Percentiles rank a stretch among this genome's conserved stretches.
These are phyloP conservation scores for Aureobasidium leucospermi DNA, from an alignment of 2,329 filamentous ascomycete genomes.

Conservation along the genomic window DNA sequence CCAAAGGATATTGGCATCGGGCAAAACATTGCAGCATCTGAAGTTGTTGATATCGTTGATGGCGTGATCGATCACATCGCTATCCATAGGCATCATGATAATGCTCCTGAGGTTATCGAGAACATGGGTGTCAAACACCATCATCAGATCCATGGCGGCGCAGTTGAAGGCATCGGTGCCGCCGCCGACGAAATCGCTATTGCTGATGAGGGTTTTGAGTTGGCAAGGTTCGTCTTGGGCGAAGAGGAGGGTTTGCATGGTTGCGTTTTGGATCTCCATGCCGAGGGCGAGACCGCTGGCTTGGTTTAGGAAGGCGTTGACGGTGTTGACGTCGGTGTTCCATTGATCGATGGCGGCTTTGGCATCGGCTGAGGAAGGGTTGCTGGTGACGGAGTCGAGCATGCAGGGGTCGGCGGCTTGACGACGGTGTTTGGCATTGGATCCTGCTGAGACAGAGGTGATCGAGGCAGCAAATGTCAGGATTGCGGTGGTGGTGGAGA, in stretches of 20 bases:
- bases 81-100: conserved; percentile 11
- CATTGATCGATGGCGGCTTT: conserved; percentile 18
- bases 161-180: conserved; percentile 15
- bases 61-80: conserved; percentile 3
- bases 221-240: conserved; percentile 21
- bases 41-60: conserved; percentile 18
- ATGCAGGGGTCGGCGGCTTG: conserved; percentile 15
- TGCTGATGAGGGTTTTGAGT: conserved; percentile 16
- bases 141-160: conserved; percentile 4
- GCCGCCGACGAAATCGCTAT: neutral
- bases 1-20: conserved; percentile 17
- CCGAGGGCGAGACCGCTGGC: conserved; percentile 42
- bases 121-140: conserved; percentile 17
- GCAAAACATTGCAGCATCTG: conserved; percentile 22
- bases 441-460: neutral
- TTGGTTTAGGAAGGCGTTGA: conserved; percentile 48
- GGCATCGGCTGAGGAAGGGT: conserved; percentile 8
- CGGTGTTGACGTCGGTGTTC: conserved; percentile 43
- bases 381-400: conserved; percentile 15
- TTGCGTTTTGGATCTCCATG: conserved; percentile 19
- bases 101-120: conserved; percentile 17
- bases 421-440: neutral
- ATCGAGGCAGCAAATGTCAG: conserved; percentile 7
- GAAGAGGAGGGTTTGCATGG: conserved; percentile 10
- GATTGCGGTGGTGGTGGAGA: neutral